Evolutionary conservation across 1,284 basidiomycete species (phyloP), one percentile per base, ranked within the genome.

Genomic region (Microbotryum lychnidis-dioicae): DNA sequence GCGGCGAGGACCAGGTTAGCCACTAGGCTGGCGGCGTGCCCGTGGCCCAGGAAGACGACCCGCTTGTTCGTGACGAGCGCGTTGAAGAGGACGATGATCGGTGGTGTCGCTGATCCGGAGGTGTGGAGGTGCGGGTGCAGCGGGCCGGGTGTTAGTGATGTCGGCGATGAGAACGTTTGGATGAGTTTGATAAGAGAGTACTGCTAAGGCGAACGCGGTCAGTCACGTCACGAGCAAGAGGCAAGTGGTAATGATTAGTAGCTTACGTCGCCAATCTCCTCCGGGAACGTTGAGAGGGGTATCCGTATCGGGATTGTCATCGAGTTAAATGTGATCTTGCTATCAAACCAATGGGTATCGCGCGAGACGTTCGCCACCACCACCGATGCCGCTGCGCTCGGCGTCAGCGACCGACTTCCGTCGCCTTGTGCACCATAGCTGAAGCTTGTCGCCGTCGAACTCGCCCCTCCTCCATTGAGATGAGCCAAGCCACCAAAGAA

Each of bases 181-280:
- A 97, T 85, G 50, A 97, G 82, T 67, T 87, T 85, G 63, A 93
- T 92, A 63, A 97, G 77, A 21, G 93, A 97, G 76, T 93, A 97
- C 90, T 93, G 74, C 25, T 18, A 2, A 45, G 44, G 16, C 27
- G 20, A 12, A 21, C 23, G 21, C 21, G 14, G 20, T 47, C 33
- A 50, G 25, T 16, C 48, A 60, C 46, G 50, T 71, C 56, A 73
- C 53, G 53, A 46, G 44, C 14, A 47, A 54, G 47, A 33, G 31
- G 50, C 31, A 53, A 62, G 44, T 27, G 33, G n/a, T 49, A 44
- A 33, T 31, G 31, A 31, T 31, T 31, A 31, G 37, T 42, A 65
- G 79, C 86, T 75, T 72, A 93, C 91, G 75, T 97, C 93, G 58
- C 93, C 93, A 58, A 98, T 89, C 80, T 98, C 93, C 74, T 94